Conservation (phyloP, 2,329 filamentous ascomycete species). For the Aspergillus proliferans region DNA sequence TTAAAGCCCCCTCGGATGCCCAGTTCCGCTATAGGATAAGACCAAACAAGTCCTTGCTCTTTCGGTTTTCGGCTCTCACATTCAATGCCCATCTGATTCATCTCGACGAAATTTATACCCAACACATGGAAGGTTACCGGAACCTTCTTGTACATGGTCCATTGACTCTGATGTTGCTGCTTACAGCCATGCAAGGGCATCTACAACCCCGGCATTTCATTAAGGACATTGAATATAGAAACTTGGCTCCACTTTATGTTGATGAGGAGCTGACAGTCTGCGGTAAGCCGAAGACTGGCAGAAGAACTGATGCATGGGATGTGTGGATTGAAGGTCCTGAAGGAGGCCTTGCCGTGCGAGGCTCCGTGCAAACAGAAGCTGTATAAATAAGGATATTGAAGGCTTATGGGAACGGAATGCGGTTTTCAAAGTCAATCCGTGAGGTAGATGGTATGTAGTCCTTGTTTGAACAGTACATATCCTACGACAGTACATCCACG, state of each 20-base stretch:
- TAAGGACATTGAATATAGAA: slow-evolving; percentile 65
- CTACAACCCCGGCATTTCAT: slow-evolving; percentile 40
- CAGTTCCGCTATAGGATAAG: slow-evolving; percentile 55
- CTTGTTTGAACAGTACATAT: not conserved
- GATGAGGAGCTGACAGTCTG: slow-evolving; percentile 66
- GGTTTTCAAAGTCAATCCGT: too few species aligned
- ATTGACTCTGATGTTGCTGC: slow-evolving; percentile 68
- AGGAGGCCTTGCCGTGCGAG: slow-evolving; percentile 60
- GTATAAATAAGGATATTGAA: not conserved
- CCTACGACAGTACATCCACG: not conserved
- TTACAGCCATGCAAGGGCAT: slow-evolving; percentile 59
- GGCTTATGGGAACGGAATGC: not conserved
- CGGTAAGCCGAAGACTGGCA: slow-evolving; percentile 47
- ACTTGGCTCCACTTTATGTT: slow-evolving; percentile 74
- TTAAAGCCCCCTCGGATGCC: slow-evolving; percentile 44
- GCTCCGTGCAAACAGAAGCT: slow-evolving; percentile 32
- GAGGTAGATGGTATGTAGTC: not conserved
- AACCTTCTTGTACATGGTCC: slow-evolving; percentile 82
- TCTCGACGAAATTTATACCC: slow-evolving; percentile 66
- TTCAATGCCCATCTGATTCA: slow-evolving; percentile 93
- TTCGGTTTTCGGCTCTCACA: slow-evolving; percentile 83
- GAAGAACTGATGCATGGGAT: slow-evolving; percentile 46
- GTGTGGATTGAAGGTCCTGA: slow-evolving; percentile 60
- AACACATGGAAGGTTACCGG: slow-evolving; percentile 65
- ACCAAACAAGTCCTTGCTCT: slow-evolving; percentile 67